phyloP scores from a whole-genome alignment of 768 basidiomycete genomes.

The Collybiopsis luxurians region DNA sequence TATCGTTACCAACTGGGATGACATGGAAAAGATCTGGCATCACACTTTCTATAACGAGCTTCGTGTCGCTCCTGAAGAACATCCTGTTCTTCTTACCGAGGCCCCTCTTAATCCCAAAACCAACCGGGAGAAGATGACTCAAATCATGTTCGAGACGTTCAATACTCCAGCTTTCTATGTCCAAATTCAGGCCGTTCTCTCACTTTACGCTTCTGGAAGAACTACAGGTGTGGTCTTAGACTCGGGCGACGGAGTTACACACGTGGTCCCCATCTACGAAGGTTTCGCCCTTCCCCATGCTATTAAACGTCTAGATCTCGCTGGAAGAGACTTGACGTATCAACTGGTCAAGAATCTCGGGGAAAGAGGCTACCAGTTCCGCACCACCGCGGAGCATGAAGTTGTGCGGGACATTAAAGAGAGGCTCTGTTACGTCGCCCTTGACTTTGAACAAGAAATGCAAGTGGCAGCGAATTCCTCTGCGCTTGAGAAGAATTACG shows the following conservation, averaged over 20 bases:
- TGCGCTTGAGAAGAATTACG: constrained; percentile 71
- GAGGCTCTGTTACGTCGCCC: constrained; percentile 74
- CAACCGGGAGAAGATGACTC: constrained; percentile 67
- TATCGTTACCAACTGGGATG: constrained; percentile 98
- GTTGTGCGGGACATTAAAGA: constrained; percentile 80
- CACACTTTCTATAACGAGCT: constrained; percentile 92
- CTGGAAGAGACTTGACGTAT: constrained; percentile 90
- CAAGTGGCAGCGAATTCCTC: constrained; percentile 71
- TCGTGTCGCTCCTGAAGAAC: constrained; percentile 72
- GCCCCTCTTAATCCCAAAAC: constrained; percentile 68
- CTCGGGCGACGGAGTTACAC: constrained; percentile 94
- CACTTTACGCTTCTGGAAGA: constrained; percentile 85
- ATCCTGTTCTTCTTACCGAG: constrained; percentile 48
- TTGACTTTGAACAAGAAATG: constrained; percentile 76
- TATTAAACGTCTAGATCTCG: constrained; percentile 87
- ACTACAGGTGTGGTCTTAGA: constrained; percentile 95
- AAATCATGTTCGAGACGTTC: constrained; percentile 76
- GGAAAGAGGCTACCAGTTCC: constrained; percentile 73
- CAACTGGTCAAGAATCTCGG: constrained; percentile 60
- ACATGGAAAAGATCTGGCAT: constrained; percentile 99
- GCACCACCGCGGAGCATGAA: constrained; percentile 67
- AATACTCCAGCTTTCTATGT: constrained; percentile 75
- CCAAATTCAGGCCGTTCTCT: constrained; percentile 70
- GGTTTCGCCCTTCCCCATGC: constrained; percentile 91
- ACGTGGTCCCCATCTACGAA: constrained; percentile 97